Conservation (phyloP, 2,329 filamentous ascomycete species). For the Hymenoscyphus scutula region DNA sequence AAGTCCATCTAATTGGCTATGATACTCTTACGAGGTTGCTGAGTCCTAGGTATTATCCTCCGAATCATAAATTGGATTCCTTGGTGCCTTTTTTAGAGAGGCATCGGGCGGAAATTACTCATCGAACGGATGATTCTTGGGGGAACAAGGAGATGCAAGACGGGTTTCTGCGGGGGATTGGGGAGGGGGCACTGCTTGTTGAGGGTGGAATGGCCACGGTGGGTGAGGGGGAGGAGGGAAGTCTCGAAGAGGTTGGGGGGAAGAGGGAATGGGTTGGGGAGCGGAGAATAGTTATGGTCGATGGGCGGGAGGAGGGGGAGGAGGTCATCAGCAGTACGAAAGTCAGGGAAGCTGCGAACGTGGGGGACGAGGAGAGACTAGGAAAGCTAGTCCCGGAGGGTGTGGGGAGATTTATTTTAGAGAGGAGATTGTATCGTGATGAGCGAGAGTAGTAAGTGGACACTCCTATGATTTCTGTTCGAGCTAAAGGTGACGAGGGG, state of each 20-base stretch:
- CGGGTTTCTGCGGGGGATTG: conserved; percentile 52
- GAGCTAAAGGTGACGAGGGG: too few species aligned
- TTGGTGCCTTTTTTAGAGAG: conserved; percentile 63
- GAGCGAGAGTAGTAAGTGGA: neutral
- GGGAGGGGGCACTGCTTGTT: conserved; percentile 51
- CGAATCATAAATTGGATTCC: conserved; percentile 48
- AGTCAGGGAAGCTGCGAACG: conserved; percentile 56
- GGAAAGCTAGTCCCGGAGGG: conserved; percentile 52
- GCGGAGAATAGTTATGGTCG: conserved; percentile 56
- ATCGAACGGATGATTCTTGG: conserved; percentile 60
- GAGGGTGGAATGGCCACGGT: conserved; percentile 39
- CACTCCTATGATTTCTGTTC: neutral
- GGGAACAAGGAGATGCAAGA: conserved; percentile 54
- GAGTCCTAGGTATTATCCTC: conserved; percentile 67
- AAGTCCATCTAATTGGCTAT: conserved; percentile 71
- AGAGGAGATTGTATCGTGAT: conserved; percentile 52
- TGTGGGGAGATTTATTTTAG: conserved; percentile 57
- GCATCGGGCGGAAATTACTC: conserved; percentile 61
- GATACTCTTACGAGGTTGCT: conserved; percentile 74
- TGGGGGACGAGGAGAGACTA: conserved; percentile 47
- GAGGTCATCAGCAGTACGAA: conserved; percentile 55
- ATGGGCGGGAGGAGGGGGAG: conserved; percentile 44
- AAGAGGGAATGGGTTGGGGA: conserved; percentile 53
- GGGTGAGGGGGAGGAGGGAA: neutral
- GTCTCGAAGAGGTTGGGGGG: conserved; percentile 53